These are phyloP conservation scores for Raffaelea ambrosiae DNA, from an alignment of 2,329 filamentous ascomycete genomes.

Conservation along the genomic window DNA sequence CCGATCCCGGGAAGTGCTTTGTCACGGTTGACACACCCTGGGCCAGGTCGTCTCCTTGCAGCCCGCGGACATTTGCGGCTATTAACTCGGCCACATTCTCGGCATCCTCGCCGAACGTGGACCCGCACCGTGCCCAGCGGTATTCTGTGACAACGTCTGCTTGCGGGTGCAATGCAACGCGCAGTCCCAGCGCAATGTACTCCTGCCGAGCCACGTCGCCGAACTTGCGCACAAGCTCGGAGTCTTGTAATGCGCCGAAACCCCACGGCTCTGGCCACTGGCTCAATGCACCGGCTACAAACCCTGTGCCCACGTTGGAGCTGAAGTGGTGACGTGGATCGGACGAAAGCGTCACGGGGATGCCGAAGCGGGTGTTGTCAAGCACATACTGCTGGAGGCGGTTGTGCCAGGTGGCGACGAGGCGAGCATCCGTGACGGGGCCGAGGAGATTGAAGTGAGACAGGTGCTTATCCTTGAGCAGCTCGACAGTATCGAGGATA, in stretches of 20 bases:
- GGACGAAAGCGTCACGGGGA: constrained; percentile 37
- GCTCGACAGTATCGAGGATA: background rate
- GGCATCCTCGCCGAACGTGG: constrained; percentile 41
- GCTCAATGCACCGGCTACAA: constrained; percentile 33
- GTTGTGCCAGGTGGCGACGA: constrained; percentile 30
- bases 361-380: constrained; percentile 34
- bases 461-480: constrained; percentile 5
- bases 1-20: constrained; percentile 46
- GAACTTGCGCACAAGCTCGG: constrained; percentile 33
- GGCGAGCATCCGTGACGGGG: constrained; percentile 19
- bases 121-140: constrained; percentile 36
- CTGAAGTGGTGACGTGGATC: constrained; percentile 25
- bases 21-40: constrained; percentile 34
- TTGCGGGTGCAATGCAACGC: constrained; percentile 39
- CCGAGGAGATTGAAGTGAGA: constrained; percentile 13
- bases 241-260: constrained; percentile 34
- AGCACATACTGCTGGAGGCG: constrained; percentile 30
- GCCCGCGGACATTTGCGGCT: constrained; percentile 36
- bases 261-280: constrained; percentile 44
- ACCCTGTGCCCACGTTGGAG: constrained; percentile 30
- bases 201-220: constrained; percentile 41
- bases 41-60: constrained; percentile 30
- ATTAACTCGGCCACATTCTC: constrained; percentile 27
- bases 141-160: constrained; percentile 43
- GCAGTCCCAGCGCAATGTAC: constrained; percentile 31